A percentile compares a stretch with the other conserved stretches of the same genome.
phyloP scores from a whole-genome alignment of 2,329 filamentous ascomycete species.

The Fusarium dlaminii region DNA sequence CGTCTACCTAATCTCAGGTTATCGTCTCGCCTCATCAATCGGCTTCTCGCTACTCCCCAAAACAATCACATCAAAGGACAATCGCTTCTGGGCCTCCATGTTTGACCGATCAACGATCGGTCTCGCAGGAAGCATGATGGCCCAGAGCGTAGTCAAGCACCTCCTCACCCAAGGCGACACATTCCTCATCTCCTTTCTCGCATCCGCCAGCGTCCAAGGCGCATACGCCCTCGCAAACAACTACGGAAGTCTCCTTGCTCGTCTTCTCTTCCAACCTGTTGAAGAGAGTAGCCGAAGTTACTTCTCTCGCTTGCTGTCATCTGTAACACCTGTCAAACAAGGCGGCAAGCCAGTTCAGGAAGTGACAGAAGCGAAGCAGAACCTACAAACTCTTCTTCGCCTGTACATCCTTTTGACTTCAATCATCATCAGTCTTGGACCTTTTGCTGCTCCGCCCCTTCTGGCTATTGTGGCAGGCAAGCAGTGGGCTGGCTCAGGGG shows the following conservation, averaged over 20 bases:
- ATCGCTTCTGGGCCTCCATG: constrained; percentile 62
- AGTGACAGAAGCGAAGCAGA: constrained; percentile 55
- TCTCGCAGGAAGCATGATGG: constrained; percentile 82
- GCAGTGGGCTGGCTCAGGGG: constrained; percentile 78
- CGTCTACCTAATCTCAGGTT: constrained; percentile 75
- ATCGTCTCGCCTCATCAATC: constrained; percentile 61
- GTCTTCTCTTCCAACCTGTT: constrained; percentile 91
- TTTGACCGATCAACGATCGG: constrained; percentile 77
- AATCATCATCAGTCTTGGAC: constrained; percentile 75
- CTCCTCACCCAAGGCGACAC: constrained; percentile 94
- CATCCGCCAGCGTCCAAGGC: constrained; percentile 83
- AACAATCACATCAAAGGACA: constrained; percentile 43
- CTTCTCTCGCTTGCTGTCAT: constrained; percentile 80
- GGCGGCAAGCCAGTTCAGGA: constrained; percentile 40
- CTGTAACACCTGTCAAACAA: constrained; percentile 30
- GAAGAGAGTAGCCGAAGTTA: constrained; percentile 93
- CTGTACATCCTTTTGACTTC: constrained; percentile 80
- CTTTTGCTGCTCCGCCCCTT: constrained; percentile 76
- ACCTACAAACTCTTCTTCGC: constrained; percentile 72
- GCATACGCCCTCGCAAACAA: constrained; percentile 94
- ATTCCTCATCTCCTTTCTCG: constrained; percentile 82
- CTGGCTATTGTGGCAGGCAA: constrained; percentile 80
- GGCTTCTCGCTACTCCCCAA: constrained; percentile 75
- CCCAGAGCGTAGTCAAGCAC: constrained; percentile 92
- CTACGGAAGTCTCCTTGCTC: constrained; percentile 88